Conservation (phyloP, 176 grass and related monocot genomes). For the Carex parvula region DNA sequence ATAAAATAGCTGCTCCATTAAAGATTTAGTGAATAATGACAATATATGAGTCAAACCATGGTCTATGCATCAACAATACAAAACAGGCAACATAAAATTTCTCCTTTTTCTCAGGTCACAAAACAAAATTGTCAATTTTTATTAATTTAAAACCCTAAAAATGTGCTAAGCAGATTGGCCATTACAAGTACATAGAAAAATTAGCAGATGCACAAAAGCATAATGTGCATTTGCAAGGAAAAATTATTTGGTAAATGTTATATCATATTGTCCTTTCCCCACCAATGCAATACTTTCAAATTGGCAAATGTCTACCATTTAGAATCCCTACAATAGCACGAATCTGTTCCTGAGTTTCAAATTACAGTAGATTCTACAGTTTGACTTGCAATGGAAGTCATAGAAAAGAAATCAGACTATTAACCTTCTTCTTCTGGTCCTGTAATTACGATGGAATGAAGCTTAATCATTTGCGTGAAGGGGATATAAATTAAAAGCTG, state of each 20-base stretch:
- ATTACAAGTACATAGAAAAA: background rate
- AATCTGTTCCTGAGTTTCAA: background rate
- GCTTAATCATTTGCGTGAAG: slow-evolving; percentile 82
- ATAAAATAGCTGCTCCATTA: background rate
- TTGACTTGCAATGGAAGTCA: background rate
- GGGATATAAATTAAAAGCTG: slow-evolving; percentile 87
- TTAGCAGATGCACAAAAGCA: background rate
- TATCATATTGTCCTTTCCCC: background rate
- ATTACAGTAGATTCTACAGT: background rate
- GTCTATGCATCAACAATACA: background rate
- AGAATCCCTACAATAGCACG: background rate
- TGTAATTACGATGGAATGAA: slow-evolving; percentile 69
- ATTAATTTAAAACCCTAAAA: background rate
- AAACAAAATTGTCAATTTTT: background rate
- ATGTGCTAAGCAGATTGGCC: background rate
- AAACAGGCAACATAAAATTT: background rate
- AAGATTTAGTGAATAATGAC: background rate
- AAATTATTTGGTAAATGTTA: background rate
- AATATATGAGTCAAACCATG: background rate
- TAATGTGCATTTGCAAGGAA: background rate
- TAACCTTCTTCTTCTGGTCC: slow-evolving; percentile 88
- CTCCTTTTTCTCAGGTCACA: background rate
- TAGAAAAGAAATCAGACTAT: background rate
- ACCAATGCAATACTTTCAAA: background rate
- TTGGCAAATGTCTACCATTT: background rate